A percentile compares a stretch with the other conserved stretches of the same genome.
These are phyloP conservation scores for Xylariaceae sp. DNA, from an alignment of 2,329 filamentous ascomycete species.

Conservation along the genomic window DNA sequence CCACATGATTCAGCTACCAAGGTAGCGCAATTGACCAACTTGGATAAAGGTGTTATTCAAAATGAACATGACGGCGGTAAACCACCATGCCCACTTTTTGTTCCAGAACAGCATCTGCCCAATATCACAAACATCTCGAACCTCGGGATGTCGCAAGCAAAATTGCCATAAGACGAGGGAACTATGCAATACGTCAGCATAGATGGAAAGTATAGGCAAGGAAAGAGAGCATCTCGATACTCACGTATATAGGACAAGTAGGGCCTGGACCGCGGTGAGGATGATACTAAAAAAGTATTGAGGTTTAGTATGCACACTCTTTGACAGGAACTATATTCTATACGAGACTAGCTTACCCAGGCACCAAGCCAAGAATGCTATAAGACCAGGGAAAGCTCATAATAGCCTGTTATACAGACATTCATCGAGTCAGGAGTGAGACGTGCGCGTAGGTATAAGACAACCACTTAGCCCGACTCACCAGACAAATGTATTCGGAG, in stretches of 20 bases:
- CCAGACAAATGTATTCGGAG: conserved; percentile 89
- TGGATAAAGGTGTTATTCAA: conserved; percentile 93
- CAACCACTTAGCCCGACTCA: conserved; percentile 24
- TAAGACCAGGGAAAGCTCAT: conserved; percentile 98
- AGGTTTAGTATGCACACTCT: conserved; percentile 18
- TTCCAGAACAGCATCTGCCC: conserved; percentile 94
- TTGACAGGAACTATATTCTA: conserved; percentile 8
- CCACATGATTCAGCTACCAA: not conserved
- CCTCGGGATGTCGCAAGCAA: conserved; percentile 83
- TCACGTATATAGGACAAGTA: conserved; percentile 78
- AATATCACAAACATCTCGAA: conserved; percentile 89
- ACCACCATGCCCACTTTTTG: conserved; percentile 66
- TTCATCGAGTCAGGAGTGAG: not conserved
- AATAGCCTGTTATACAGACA: conserved; percentile 53
- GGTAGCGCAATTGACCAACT: conserved; percentile 36
- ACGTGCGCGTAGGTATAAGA: not conserved
- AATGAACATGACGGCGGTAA: conserved; percentile 79
- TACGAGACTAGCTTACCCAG: conserved; percentile 48
- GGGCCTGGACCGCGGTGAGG: conserved; percentile 72
- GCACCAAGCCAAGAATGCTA: conserved; percentile 78
- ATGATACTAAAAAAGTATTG: conserved; percentile 51
- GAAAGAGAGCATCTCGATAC: conserved; percentile 32
- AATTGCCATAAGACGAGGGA: conserved; percentile 57
- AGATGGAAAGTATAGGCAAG: not conserved
- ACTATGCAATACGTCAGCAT: conserved; percentile 13